phyloP scores from a whole-genome alignment of 2,329 filamentous ascomycete species.

The Colletotrichum sp. region DNA sequence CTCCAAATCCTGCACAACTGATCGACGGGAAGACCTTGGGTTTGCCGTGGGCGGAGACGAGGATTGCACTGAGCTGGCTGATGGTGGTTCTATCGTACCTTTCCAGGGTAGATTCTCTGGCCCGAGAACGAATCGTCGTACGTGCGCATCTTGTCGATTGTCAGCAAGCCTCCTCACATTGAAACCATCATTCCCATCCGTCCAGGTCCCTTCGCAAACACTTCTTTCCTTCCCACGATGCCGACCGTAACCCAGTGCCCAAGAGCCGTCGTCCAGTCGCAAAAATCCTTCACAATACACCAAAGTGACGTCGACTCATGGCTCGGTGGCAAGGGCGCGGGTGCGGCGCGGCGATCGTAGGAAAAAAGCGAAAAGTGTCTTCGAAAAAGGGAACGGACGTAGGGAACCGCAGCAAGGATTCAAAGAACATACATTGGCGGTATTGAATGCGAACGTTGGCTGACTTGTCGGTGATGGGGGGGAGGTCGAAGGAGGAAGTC shows the following conservation, averaged over 20 bases:
- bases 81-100: constrained; percentile 53
- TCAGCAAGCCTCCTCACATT: background rate
- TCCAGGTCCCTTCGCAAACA: background rate
- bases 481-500: constrained; percentile 1
- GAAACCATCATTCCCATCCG: background rate
- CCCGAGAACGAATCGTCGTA: constrained; percentile 72
- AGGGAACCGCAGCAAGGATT: background rate
- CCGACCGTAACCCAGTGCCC: background rate
- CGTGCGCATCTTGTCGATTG: constrained; percentile 62
- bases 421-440: constrained; percentile 17
- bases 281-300: background rate
- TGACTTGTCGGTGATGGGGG: constrained; percentile 20
- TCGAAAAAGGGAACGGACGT: background rate
- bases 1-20: background rate
- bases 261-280: background rate
- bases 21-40: background rate
- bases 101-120: constrained; percentile 71
- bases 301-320: background rate
- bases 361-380: background rate
- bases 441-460: constrained; percentile 21
- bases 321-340: background rate
- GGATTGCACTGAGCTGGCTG: background rate
- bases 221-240: background rate
- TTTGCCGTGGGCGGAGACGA: background rate
- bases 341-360: background rate